Evolutionary conservation across 768 basidiomycete species (phyloP).

Genomic region (Boletus eberwhitei): DNA sequence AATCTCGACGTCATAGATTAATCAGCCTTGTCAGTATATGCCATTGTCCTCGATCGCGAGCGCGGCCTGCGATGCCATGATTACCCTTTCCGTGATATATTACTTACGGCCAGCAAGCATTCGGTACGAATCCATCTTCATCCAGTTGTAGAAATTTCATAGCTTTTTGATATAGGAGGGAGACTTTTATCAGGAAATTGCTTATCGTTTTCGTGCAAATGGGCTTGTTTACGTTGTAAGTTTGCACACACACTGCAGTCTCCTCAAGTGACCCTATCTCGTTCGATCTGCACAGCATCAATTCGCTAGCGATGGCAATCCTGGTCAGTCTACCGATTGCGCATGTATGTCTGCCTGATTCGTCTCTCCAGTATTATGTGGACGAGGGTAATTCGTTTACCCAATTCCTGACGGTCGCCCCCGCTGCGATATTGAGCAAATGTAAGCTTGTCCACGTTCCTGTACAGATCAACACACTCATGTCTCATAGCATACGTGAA

Average conservation of each 20-base stretch:
- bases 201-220: conserved; percentile 9
- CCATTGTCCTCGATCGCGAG: neutral
- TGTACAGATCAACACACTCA: neutral
- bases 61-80: conserved; percentile 7
- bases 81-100: conserved; percentile 9
- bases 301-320: conserved; percentile 5
- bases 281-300: conserved; percentile 4
- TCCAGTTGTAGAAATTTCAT: neutral
- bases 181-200: conserved; percentile 3
- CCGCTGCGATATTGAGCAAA: conserved; percentile 13
- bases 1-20: neutral
- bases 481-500: conserved; percentile 16
- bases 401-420: conserved; percentile 1
- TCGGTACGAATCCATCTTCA: neutral
- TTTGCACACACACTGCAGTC: neutral
- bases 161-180: neutral
- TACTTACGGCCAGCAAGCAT: conserved; percentile 10
- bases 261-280: neutral
- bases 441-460: neutral
- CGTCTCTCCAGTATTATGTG: conserved; percentile 8
- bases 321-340: conserved; percentile 2
- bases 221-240: conserved; percentile 17
- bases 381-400: neutral
- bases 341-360: neutral
- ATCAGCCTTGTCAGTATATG: neutral